phyloP scores from a whole-genome alignment of 495 filamentous ascomycete genomes.

The Daldinia concentrica region DNA sequence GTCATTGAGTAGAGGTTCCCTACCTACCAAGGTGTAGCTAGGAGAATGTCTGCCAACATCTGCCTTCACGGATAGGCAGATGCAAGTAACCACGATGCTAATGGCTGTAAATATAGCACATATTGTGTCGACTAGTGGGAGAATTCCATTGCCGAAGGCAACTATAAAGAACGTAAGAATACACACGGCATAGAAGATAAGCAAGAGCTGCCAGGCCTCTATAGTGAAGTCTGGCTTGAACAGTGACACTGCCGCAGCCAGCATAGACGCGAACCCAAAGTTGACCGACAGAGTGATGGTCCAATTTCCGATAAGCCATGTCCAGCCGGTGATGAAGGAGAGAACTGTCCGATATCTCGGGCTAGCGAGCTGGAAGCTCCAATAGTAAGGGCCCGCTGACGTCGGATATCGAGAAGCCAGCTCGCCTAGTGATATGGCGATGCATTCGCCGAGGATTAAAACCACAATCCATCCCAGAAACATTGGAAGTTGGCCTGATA shows the following conservation, averaged over 20 bases:
- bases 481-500: conserved; percentile 42
- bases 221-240: conserved; percentile 54
- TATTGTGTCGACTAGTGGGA: conserved; percentile 64
- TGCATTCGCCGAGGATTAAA: conserved; percentile 62
- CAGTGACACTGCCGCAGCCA: conserved; percentile 62
- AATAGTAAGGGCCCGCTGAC: conserved; percentile 66
- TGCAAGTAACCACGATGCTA: conserved; percentile 43
- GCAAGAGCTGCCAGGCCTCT: conserved; percentile 59
- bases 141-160: conserved; percentile 63
- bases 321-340: conserved; percentile 68
- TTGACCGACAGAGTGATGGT: conserved; percentile 68
- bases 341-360: conserved; percentile 57
- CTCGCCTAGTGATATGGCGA: conserved; percentile 64
- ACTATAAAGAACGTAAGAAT: conserved; percentile 62
- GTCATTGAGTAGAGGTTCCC: conserved; percentile 48
- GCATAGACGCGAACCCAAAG: conserved; percentile 64
- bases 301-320: conserved; percentile 62
- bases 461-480: conserved; percentile 63
- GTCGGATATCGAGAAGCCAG: conserved; percentile 66
- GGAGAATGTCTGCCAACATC: conserved; percentile 59
- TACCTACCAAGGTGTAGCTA: conserved; percentile 49
- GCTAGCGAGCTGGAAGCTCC: conserved; percentile 65
- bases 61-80: conserved; percentile 65
- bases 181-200: conserved; percentile 64
- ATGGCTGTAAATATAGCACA: conserved; percentile 52